A percentile compares a stretch with the other conserved stretches of the same genome.
phyloP scores from a whole-genome alignment of 768 basidiomycete species.

The Suillus weaverae region DNA sequence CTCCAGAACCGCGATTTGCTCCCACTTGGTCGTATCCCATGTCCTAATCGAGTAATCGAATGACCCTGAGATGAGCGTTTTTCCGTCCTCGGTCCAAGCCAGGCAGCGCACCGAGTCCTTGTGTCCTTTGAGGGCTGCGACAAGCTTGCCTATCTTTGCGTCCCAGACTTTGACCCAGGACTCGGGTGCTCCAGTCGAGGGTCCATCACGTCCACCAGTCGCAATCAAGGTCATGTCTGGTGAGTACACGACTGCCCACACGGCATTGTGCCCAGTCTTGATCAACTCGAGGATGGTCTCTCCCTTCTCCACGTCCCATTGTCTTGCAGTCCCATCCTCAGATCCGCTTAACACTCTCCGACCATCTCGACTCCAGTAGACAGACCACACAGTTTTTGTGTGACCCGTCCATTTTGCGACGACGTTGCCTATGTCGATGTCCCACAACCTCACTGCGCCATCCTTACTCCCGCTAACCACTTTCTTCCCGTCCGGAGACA shows the following conservation, averaged over 20 bases:
- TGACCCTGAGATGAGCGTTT: no score
- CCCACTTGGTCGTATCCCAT: no score
- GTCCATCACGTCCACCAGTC: neutral
- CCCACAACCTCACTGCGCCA: neutral
- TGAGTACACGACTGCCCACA: neutral
- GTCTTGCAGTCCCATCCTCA: neutral
- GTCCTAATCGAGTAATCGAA: no score
- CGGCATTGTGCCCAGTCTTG: no score
- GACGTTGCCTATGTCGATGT: neutral
- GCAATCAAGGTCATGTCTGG: slow-evolving; percentile 5
- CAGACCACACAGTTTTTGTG: neutral
- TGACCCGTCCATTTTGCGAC: neutral
- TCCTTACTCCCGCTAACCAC: no score
- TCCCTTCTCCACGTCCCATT: neutral
- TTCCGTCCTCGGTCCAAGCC: no score
- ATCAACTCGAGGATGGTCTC: neutral
- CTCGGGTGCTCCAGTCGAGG: neutral
- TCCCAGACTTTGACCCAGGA: neutral
- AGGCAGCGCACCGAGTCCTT: no score
- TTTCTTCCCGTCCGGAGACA: no score
- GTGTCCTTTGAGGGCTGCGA: slow-evolving; percentile 3
- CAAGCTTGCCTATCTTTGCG: neutral
- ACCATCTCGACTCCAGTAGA: neutral
- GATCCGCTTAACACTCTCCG: neutral
- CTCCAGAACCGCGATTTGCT: no score